Conservation (phyloP, 2,329 filamentous ascomycete species). For the Epichloe glyceriae region DNA sequence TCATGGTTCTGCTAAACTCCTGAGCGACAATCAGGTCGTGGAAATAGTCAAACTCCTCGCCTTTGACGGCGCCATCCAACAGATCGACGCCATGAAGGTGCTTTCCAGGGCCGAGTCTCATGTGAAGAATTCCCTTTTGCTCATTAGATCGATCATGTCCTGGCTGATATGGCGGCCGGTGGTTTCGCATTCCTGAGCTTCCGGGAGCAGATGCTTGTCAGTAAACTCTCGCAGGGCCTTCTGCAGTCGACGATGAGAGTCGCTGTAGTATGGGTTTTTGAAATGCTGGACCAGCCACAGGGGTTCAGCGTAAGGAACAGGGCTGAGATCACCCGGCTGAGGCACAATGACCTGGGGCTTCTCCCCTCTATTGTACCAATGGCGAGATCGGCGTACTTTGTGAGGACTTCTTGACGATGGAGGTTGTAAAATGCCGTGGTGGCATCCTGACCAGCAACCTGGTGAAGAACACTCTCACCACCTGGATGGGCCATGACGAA, state of each 20-base stretch:
- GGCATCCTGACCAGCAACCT: constrained; percentile 71
- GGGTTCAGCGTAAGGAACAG: constrained; percentile 74
- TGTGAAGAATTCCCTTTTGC: constrained; percentile 62
- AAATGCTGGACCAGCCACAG: constrained; percentile 69
- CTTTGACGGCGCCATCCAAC: constrained; percentile 56
- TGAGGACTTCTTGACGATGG: constrained; percentile 77
- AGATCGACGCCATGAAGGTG: constrained; percentile 62
- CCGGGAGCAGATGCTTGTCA: constrained; percentile 56
- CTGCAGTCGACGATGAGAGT: constrained; percentile 56
- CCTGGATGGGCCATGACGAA: constrained; percentile 79
- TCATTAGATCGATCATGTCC: constrained; percentile 66
- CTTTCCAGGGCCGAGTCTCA: constrained; percentile 72
- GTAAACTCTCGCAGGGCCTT: constrained; percentile 60
- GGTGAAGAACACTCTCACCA: constrained; percentile 64
- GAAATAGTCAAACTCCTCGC: constrained; percentile 77
- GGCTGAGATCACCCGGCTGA: constrained; percentile 56
- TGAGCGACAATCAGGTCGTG: constrained; percentile 68
- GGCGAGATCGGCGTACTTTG: constrained; percentile 62
- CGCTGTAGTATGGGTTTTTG: constrained; percentile 69
- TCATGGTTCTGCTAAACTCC: constrained; percentile 58
- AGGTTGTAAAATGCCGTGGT: constrained; percentile 84
- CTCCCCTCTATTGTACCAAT: constrained; percentile 68
- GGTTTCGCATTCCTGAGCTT: constrained; percentile 64
- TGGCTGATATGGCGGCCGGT: constrained; percentile 59
- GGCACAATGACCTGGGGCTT: constrained; percentile 59